A percentile compares a stretch with the other conserved stretches of the same genome.
Conservation (phyloP, 177 flowering plant genomes). For the Vitis hybrid region DNA sequence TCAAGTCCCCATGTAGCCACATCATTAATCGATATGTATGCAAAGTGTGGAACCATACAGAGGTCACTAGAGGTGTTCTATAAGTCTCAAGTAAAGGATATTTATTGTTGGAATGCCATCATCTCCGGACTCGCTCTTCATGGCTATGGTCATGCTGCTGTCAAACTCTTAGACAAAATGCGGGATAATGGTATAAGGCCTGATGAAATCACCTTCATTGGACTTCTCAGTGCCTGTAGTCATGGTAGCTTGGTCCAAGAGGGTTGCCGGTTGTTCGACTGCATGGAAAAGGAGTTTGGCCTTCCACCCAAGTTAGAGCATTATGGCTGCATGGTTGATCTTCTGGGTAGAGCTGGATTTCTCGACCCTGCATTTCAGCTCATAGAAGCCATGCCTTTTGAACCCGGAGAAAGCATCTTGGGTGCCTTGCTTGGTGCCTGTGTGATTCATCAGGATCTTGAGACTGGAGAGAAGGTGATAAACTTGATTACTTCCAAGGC, state of each 20-base stretch:
- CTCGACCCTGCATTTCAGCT: conserved; percentile 27
- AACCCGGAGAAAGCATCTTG: conserved; percentile 32
- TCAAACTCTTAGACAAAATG: conserved; percentile 29
- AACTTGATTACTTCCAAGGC: conserved; percentile 10
- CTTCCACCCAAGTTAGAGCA: conserved; percentile 28
- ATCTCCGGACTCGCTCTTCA: conserved; percentile 39
- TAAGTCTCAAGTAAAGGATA: conserved; percentile 28
- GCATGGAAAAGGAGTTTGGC: conserved; percentile 24
- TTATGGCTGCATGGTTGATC: conserved; percentile 50
- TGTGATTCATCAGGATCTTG: conserved; percentile 30
- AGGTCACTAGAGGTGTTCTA: conserved; percentile 32
- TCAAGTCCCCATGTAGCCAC: conserved; percentile 21
- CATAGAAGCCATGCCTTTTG: conserved; percentile 37
- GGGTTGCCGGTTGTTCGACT: conserved; percentile 25
- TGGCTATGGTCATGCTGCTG: conserved; percentile 30
- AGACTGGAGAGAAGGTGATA: conserved; percentile 29
- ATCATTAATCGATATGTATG: conserved; percentile 28
- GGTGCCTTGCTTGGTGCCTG: conserved; percentile 46
- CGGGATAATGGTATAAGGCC: conserved; percentile 12
- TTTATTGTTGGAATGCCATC: conserved; percentile 42
- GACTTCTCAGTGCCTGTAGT: conserved; percentile 43
- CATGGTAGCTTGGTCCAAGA: conserved; percentile 41
- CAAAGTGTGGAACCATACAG: conserved; percentile 29
- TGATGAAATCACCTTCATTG: conserved; percentile 45
- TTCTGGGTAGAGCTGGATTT: conserved; percentile 32